Conservation (phyloP, 2,329 filamentous ascomycete genomes). For the Ilyonectria robusta region DNA sequence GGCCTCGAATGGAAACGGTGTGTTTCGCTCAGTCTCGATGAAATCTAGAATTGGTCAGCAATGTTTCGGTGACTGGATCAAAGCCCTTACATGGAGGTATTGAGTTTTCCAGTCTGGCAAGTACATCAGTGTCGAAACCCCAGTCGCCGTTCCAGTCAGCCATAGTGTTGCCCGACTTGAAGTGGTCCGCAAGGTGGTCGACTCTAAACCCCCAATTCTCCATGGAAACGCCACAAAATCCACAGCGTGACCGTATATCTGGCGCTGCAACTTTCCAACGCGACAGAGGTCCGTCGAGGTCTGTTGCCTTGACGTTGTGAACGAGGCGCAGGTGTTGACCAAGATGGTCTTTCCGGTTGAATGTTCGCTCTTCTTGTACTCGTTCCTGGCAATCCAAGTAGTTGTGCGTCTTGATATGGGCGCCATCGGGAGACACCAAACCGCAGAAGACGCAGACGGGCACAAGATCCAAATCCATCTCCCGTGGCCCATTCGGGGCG, state of each 20-base stretch:
- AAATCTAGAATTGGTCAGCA: constrained; percentile 8
- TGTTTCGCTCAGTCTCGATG: constrained; percentile 24
- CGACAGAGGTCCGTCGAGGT: not conserved
- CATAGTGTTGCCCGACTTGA: constrained; percentile 56
- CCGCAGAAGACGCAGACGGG: constrained; percentile 58
- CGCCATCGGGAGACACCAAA: constrained; percentile 43
- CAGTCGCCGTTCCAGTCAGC: constrained; percentile 58
- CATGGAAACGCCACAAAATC: constrained; percentile 55
- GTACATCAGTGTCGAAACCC: constrained; percentile 54
- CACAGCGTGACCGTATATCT: constrained; percentile 48
- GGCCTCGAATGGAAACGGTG: constrained; percentile 31
- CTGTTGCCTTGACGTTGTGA: constrained; percentile 42
- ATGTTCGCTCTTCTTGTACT: constrained; percentile 56
- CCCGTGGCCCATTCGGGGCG: constrained; percentile 47
- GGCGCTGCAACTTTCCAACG: constrained; percentile 18
- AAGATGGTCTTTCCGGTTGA: constrained; percentile 58
- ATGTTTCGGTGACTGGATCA: not conserved
- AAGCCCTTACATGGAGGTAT: constrained; percentile 51
- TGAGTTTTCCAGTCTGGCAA: constrained; percentile 55
- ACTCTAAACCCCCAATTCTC: constrained; percentile 52
- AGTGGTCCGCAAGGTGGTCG: constrained; percentile 57
- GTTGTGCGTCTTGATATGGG: constrained; percentile 53
- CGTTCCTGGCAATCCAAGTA: constrained; percentile 64
- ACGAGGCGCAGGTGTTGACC: constrained; percentile 56
- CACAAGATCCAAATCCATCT: constrained; percentile 56